phyloP scores from a whole-genome alignment of 1,139 yeast genomes.

The Pichia sp. region DNA sequence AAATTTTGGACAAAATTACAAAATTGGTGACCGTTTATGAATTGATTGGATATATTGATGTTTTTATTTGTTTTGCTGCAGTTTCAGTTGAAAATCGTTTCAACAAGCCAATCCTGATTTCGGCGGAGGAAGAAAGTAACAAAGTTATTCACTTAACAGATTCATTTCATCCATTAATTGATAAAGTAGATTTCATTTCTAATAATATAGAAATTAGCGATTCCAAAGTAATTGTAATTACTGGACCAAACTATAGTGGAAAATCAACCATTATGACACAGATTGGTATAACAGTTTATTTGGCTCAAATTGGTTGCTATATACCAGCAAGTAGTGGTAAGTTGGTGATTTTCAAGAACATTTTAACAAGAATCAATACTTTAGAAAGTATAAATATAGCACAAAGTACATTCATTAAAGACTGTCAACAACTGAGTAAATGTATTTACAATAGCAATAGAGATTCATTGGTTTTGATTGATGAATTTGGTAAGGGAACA shows the following conservation, averaged over 20 bases:
- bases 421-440: conserved; percentile 38
- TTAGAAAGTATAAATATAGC: conserved; percentile 37
- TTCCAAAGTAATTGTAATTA: conserved; percentile 36
- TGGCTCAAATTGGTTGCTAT: conserved; percentile 45
- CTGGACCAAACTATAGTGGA: conserved; percentile 50
- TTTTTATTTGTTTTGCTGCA: conserved; percentile 33
- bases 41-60: conserved; percentile 34
- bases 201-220: conserved; percentile 25
- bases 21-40: conserved; percentile 22
- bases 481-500: conserved; percentile 50
- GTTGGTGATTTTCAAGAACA: conserved; percentile 40
- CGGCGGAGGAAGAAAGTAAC: conserved; percentile 6
- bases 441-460: conserved; percentile 25
- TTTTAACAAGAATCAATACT: conserved; percentile 28
- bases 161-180: conserved; percentile 35
- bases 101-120: conserved; percentile 34
- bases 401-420: conserved; percentile 42
- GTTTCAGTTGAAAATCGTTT: conserved; percentile 32
- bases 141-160: conserved; percentile 22
- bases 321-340: conserved; percentile 40
- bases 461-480: conserved; percentile 37
- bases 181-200: conserved; percentile 30
- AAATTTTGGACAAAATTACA: conserved; percentile 18
- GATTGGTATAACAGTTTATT: conserved; percentile 36
- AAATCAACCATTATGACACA: conserved; percentile 43